These are phyloP conservation scores for Linnemannia schmuckeri DNA, from an alignment of 192 early-diverging fungal genomes.

Conservation along the genomic window DNA sequence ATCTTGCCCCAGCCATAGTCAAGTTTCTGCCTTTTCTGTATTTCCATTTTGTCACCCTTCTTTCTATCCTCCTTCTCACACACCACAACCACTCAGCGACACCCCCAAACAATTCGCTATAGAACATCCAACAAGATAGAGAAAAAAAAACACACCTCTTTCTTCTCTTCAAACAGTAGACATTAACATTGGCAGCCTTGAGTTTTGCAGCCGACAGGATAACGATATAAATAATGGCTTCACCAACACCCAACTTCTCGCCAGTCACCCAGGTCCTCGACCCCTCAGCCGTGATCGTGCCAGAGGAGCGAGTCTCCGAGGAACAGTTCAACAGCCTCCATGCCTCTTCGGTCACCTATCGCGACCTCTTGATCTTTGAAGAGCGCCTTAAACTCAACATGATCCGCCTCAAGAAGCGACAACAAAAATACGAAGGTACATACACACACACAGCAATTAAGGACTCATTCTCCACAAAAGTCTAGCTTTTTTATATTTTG, in stretches of 20 bases:
- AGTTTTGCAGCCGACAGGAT: too few relatives aligned
- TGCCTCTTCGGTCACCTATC: slow-evolving; percentile 65
- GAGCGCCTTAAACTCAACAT: slow-evolving; percentile 84
- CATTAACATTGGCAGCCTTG: too few relatives aligned
- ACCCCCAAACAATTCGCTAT: neutral
- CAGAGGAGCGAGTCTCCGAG: slow-evolving; percentile 45
- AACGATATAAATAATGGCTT: neutral
- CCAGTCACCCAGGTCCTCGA: slow-evolving; percentile 48
- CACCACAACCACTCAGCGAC: neutral
- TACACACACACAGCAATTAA: too few relatives aligned
- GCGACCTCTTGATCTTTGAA: slow-evolving; percentile 86
- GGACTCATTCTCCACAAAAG: too few relatives aligned
- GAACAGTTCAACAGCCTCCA: slow-evolving; percentile 51
- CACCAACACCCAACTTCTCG: slow-evolving; percentile 13
- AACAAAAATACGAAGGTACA: slow-evolving; percentile 80
- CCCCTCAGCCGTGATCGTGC: slow-evolving; percentile 8
- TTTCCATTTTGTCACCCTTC: neutral
- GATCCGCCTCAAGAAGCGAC: slow-evolving; percentile 71
- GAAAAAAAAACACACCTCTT: neutral
- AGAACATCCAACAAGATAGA: neutral
- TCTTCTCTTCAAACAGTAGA: neutral
- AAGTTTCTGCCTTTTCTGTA: neutral
- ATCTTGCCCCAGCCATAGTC: slow-evolving; percentile 2
- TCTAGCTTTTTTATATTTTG: neutral
- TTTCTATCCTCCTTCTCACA: neutral